A percentile compares a stretch with the other conserved stretches of the same genome.
Evolutionary conservation across 345 rosid genomes (phyloP).

Genomic region (Brassica nigra): DNA sequence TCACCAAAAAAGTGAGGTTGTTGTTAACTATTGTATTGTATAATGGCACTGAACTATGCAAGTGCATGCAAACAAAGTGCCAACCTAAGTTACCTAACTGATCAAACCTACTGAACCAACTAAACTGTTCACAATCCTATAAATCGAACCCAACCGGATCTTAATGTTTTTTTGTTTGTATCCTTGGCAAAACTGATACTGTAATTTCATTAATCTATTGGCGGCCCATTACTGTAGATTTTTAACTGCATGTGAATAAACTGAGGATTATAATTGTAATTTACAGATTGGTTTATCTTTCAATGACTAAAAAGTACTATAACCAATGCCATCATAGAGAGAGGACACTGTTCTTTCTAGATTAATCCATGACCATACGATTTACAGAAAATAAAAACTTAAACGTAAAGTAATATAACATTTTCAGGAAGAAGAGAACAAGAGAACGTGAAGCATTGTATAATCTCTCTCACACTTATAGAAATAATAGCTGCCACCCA

Average conservation of each 20-base stretch:
- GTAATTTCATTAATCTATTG: background rate
- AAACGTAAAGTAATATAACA: background rate
- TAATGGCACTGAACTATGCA: background rate
- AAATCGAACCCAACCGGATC: constrained; percentile 23
- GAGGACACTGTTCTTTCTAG: background rate
- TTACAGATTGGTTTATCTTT: background rate
- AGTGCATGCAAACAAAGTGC: constrained; percentile 4
- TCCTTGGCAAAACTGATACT: background rate
- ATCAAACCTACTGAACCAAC: background rate
- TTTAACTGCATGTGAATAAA: background rate
- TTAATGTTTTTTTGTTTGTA: background rate
- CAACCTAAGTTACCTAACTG: constrained; percentile 7
- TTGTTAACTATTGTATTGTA: background rate
- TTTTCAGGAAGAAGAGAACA: background rate
- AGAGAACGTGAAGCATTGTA: background rate
- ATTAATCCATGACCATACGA: constrained; percentile 7
- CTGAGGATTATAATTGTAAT: background rate
- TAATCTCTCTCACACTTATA: background rate
- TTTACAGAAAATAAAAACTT: background rate
- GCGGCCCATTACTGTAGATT: background rate
- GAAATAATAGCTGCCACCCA: constrained; percentile 15
- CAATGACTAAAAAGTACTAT: background rate
- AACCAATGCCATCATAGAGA: background rate
- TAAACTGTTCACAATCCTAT: background rate
- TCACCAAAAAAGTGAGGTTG: background rate